These are phyloP conservation scores for Aspergillus nanangensis DNA, from an alignment of 495 filamentous ascomycete genomes.

Conservation along the genomic window DNA sequence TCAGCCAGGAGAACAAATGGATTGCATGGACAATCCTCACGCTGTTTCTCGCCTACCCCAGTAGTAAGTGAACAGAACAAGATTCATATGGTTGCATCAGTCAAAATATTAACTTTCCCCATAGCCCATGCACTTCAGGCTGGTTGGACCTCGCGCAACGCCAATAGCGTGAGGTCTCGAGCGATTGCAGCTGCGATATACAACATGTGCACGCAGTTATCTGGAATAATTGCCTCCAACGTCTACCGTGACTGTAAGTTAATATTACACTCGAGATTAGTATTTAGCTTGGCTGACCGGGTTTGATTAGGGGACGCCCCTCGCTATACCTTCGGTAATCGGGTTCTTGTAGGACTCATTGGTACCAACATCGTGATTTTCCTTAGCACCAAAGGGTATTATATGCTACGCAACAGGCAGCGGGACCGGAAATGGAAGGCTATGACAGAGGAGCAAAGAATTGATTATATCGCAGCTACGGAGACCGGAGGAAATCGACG, in stretches of 20 bases:
- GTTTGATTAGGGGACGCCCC: constrained; percentile 52
- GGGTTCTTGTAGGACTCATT: constrained; percentile 40
- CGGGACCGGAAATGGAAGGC: constrained; percentile 25
- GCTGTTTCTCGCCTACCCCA: constrained; percentile 53
- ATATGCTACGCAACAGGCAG: constrained; percentile 32
- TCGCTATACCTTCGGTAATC: constrained; percentile 50
- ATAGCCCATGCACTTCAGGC: constrained; percentile 34
- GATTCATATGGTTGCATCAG: no score
- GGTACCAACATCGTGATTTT: constrained; percentile 41
- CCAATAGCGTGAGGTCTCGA: constrained; percentile 51
- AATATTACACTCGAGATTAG: background rate
- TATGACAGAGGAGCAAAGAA: constrained; percentile 21
- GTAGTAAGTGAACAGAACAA: no score
- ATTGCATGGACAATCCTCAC: constrained; percentile 52
- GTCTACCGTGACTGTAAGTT: constrained; percentile 49
- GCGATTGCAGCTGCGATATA: constrained; percentile 55
- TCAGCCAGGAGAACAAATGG: constrained; percentile 46
- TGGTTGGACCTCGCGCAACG: constrained; percentile 44
- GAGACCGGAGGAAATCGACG: constrained; percentile 34
- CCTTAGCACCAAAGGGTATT: constrained; percentile 35
- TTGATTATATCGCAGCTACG: constrained; percentile 30
- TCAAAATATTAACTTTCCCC: background rate
- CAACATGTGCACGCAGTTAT: constrained; percentile 46
- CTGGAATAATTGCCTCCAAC: constrained; percentile 50
- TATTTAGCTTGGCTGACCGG: no score